Evolutionary conservation across 768 basidiomycete genomes (phyloP).

Genomic region (Leccinum imitatum): DNA sequence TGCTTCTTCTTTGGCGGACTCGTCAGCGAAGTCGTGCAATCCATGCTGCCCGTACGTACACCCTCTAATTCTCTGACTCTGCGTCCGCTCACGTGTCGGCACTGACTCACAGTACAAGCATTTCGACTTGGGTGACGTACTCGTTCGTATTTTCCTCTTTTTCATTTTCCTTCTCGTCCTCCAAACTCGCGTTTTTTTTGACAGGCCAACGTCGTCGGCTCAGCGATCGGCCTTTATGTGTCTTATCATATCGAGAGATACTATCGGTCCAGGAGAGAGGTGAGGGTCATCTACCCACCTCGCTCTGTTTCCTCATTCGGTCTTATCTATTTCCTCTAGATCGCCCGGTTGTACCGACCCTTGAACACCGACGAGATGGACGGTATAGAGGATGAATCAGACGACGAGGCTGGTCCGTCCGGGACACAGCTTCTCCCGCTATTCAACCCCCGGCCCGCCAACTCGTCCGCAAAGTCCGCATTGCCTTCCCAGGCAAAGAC

Average conservation of each 20-base stretch:
- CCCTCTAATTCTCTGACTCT: not conserved
- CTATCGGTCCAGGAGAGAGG: conserved; percentile 79
- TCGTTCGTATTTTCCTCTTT: conserved; percentile 42
- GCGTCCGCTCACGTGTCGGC: conserved; percentile 3
- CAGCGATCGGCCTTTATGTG: conserved; percentile 61
- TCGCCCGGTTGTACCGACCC: conserved; percentile 75
- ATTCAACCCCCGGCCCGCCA: conserved; percentile 25
- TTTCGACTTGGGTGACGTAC: conserved; percentile 71
- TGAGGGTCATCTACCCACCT: conserved; percentile 26
- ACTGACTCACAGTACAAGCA: conserved; percentile 53
- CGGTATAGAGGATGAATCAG: conserved; percentile 49
- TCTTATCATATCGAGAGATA: conserved; percentile 71
- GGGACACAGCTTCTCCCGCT: conserved; percentile 62
- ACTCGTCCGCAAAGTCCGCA: conserved; percentile 20
- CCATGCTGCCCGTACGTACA: conserved; percentile 62
- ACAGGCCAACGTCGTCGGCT: conserved; percentile 80
- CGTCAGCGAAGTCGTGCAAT: conserved; percentile 80
- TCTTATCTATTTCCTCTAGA: conserved; percentile 40
- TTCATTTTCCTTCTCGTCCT: not conserved
- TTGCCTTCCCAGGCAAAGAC: conserved; percentile 31
- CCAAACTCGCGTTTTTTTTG: conserved; percentile 4
- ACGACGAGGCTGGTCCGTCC: conserved; percentile 43
- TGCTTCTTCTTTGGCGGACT: conserved; percentile 83
- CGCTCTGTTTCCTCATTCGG: conserved; percentile 1
- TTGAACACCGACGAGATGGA: conserved; percentile 51